Conservation (phyloP, 2,329 filamentous ascomycete species). For the Talaromyces pinophilus region DNA sequence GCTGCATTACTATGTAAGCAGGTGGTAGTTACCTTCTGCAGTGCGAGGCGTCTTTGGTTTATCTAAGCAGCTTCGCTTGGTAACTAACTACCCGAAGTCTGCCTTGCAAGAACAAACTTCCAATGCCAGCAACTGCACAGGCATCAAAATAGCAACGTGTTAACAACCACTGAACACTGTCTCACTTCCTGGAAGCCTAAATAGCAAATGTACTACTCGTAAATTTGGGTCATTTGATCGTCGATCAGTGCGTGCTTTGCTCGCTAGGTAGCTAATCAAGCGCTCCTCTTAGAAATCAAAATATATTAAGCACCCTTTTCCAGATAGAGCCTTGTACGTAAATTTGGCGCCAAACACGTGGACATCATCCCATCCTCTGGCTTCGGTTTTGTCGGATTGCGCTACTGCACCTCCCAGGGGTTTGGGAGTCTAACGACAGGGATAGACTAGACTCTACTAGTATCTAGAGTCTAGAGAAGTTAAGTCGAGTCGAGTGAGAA, state of each 20-base stretch:
- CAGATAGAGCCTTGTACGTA: constrained; percentile 1
- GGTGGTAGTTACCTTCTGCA: neutral
- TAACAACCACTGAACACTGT: neutral
- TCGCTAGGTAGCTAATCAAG: neutral
- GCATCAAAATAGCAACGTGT: neutral
- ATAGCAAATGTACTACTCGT: neutral
- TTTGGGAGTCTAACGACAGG: neutral
- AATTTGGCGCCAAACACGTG: constrained; percentile 17
- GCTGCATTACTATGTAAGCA: neutral
- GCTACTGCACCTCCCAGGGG: constrained; percentile 21
- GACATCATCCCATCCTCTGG: constrained; percentile 16
- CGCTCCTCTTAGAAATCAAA: neutral
- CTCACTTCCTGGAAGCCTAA: neutral
- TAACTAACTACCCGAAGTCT: neutral
- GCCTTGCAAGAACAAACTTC: neutral
- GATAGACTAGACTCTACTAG: neutral
- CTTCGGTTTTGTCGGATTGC: constrained; percentile 1
- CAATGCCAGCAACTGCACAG: neutral
- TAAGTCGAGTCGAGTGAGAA: neutral
- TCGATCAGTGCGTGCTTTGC: neutral
- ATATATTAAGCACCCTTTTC: neutral
- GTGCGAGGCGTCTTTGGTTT: neutral
- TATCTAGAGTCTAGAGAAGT: neutral
- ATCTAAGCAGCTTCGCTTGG: neutral
- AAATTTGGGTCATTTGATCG: neutral